Evolutionary conservation across 805 yeast genomes (phyloP).

Genomic region (Sporopachydermia lactativora): DNA sequence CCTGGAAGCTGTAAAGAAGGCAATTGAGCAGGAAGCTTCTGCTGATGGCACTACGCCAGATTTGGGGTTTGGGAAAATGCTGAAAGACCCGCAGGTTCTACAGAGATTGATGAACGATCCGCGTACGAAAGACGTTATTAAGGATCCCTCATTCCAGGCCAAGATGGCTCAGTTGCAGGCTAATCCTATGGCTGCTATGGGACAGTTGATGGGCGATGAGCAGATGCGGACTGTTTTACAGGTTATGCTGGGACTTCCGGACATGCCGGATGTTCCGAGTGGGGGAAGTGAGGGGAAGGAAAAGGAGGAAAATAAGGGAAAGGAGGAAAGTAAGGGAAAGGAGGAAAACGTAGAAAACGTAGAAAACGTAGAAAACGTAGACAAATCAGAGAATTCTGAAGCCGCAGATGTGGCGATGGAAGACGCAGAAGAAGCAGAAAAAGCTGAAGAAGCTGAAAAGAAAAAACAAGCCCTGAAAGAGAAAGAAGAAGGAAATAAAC

Average conservation of each 20-base stretch:
- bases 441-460: constrained; percentile 22
- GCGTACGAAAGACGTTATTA: constrained; percentile 73
- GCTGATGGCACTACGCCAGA: constrained; percentile 37
- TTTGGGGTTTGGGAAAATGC: constrained; percentile 63
- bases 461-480: constrained; percentile 48
- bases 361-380: constrained; percentile 17
- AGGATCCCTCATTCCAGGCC: constrained; percentile 71
- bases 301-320: constrained; percentile 13
- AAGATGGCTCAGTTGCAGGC: constrained; percentile 46
- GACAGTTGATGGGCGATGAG: constrained; percentile 64
- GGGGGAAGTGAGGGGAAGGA: constrained; percentile 8
- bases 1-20: constrained; percentile 49
- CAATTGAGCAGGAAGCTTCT: constrained; percentile 34
- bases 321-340: constrained; percentile 17
- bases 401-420: constrained; percentile 16
- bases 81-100: constrained; percentile 68
- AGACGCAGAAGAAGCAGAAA: constrained; percentile 17
- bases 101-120: constrained; percentile 71
- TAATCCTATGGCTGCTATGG: constrained; percentile 64
- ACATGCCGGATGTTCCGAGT: constrained; percentile 23
- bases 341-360: constrained; percentile 8
- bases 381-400: constrained; percentile 25
- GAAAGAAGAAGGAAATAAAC: constrained; percentile 74
- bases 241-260: constrained; percentile 66
- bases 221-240: constrained; percentile 83